Percentiles rank a stretch among this genome's conserved stretches.
These are phyloP conservation scores for Fusarium setosum DNA, from an alignment of 2,329 filamentous ascomycete species.

Conservation along the genomic window DNA sequence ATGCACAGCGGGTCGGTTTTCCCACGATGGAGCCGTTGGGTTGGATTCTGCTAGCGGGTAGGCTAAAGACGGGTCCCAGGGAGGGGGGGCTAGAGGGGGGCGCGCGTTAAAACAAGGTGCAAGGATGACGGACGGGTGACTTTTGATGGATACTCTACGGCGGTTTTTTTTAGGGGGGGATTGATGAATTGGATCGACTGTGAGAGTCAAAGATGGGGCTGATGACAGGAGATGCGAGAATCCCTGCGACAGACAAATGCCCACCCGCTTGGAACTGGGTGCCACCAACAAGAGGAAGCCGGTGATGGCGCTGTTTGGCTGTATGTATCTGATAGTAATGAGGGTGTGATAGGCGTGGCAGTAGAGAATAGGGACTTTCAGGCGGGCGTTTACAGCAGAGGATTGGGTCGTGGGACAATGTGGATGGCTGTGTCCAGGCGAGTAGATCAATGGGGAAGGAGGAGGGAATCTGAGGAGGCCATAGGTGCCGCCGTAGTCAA, in stretches of 20 bases:
- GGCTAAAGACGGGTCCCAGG: slow-evolving; percentile 38
- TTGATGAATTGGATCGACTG: neutral
- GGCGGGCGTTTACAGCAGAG: neutral
- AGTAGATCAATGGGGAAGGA: slow-evolving; percentile 26
- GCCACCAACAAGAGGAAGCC: slow-evolving; percentile 8
- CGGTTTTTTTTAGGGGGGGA: no score
- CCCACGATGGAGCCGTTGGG: slow-evolving; percentile 22
- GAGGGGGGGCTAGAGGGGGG: slow-evolving; percentile 17
- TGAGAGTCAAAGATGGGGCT: slow-evolving; percentile 5
- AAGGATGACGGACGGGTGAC: slow-evolving; percentile 25
- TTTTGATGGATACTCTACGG: neutral
- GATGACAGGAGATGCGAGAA: slow-evolving; percentile 1
- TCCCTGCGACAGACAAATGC: neutral
- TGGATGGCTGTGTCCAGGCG: slow-evolving; percentile 1
- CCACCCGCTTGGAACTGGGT: slow-evolving; percentile 7
- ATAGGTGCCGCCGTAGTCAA: neutral
- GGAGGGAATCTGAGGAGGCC: slow-evolving; percentile 1
- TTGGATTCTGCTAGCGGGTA: slow-evolving; percentile 36
- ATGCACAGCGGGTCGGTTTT: slow-evolving; percentile 26
- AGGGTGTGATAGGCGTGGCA: neutral
- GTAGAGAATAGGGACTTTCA: neutral
- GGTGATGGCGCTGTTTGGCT: slow-evolving; percentile 6
- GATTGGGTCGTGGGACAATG: no score
- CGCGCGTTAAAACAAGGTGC: neutral
- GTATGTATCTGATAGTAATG: slow-evolving; percentile 2